Percentiles rank a stretch among this genome's conserved stretches.
Conservation (phyloP, 1,284 basidiomycete genomes). For the Fomitopsis palustris region DNA sequence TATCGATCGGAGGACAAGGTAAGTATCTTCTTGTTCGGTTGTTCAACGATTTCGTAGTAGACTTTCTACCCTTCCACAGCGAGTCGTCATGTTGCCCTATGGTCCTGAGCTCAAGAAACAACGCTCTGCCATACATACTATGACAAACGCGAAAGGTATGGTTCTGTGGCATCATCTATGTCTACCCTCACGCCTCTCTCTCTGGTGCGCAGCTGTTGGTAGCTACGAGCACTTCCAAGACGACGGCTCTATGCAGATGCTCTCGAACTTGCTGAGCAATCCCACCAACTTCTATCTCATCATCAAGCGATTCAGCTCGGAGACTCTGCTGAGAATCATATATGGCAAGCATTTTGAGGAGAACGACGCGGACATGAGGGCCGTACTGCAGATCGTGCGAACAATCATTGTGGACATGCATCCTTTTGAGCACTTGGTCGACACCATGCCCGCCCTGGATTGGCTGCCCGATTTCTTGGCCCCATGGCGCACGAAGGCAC, state of each 20-base stretch:
- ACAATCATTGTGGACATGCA: conserved; percentile 20
- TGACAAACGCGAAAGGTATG: background rate
- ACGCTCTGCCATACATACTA: background rate
- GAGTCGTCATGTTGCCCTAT: background rate
- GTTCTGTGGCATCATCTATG: background rate
- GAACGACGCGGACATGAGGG: conserved; percentile 21
- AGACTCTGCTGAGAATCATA: conserved; percentile 22
- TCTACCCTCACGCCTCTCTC: background rate
- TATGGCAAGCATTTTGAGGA: conserved; percentile 21
- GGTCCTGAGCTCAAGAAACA: background rate
- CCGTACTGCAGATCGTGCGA: conserved; percentile 17
- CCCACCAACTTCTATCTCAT: conserved; percentile 5
- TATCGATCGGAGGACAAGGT: background rate
- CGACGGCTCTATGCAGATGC: conserved; percentile 8
- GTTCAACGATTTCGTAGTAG: background rate
- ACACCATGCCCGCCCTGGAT: conserved; percentile 26
- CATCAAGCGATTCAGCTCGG: conserved; percentile 20
- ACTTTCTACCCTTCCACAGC: background rate
- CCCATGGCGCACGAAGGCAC: conserved; percentile 24
- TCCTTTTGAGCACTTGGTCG: conserved; percentile 27
- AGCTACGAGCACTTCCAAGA: conserved; percentile 10
- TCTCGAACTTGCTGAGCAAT: conserved; percentile 6
- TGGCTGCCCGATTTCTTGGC: conserved; percentile 23
- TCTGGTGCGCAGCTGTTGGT: background rate
- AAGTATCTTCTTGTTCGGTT: background rate